Percentiles rank a stretch among this genome's conserved stretches.
Evolutionary conservation across 2,329 filamentous ascomycete genomes (phyloP).

Genomic region (Aspergillus sp.): DNA sequence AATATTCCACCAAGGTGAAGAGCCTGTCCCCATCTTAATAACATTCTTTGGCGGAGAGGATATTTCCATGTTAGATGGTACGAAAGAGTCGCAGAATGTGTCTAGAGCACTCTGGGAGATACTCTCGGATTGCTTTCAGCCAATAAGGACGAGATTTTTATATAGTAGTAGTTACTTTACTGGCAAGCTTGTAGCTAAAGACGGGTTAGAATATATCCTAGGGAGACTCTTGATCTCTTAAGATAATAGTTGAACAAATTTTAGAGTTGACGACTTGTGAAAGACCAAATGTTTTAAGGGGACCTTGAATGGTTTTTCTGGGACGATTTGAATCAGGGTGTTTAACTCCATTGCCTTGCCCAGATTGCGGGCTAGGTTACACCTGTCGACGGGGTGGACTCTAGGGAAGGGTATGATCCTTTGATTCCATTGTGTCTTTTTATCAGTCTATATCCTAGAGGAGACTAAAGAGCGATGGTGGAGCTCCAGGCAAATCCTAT

Average conservation of each 20-base stretch:
- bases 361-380: too few species aligned
- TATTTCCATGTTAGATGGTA: background rate
- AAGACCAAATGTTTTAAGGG: conserved; percentile 5
- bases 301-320: background rate
- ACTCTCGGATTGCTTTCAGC: background rate
- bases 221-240: conserved; percentile 24
- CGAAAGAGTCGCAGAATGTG: background rate
- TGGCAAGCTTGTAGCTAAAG: conserved; percentile 28
- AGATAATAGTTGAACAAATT: conserved; percentile 8
- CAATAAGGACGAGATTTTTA: conserved; percentile 6
- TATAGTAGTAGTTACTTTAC: conserved; percentile 20
- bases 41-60: background rate
- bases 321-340: background rate
- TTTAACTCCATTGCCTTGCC: background rate
- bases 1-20: conserved; percentile 21
- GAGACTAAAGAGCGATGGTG: background rate
- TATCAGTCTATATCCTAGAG: background rate
- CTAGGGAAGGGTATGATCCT: background rate
- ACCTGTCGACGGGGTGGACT: background rate
- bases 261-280: conserved; percentile 7
- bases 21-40: background rate
- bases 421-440: background rate
- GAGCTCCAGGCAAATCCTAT: background rate
- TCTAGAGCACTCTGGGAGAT: background rate
- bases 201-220: conserved; percentile 28